Percentiles rank a stretch among this genome's conserved stretches.
phyloP scores from a whole-genome alignment of 148 eudicot species.

The Rhododendron ovatum region DNA sequence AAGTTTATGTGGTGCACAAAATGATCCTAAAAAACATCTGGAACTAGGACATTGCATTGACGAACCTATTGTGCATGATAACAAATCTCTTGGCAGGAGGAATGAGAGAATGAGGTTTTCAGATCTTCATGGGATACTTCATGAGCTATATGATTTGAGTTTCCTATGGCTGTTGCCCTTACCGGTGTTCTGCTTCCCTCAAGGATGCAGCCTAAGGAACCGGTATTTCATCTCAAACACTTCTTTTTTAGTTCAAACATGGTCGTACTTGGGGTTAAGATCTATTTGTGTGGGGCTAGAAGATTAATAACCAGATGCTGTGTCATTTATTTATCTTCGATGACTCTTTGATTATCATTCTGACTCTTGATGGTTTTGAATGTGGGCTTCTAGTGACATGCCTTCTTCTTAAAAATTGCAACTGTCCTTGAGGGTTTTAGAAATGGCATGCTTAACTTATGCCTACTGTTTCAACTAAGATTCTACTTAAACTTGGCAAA shows the following conservation, averaged over 20 bases:
- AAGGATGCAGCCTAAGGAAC: slow-evolving; percentile 15
- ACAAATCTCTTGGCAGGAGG: slow-evolving; percentile 19
- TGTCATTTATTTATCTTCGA: neutral
- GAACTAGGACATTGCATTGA: slow-evolving; percentile 20
- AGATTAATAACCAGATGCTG: neutral
- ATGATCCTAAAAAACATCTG: slow-evolving; percentile 35
- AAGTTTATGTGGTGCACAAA: slow-evolving; percentile 42
- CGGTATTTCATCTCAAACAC: slow-evolving; percentile 16
- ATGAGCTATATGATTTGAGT: slow-evolving; percentile 3
- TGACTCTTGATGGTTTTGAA: neutral
- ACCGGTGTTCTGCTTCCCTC: slow-evolving; percentile 13
- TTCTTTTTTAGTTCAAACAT: neutral
- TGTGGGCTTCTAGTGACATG: neutral
- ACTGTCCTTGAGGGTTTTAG: neutral
- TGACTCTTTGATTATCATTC: neutral
- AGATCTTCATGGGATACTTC: neutral
- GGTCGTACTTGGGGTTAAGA: neutral
- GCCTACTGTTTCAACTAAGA: neutral
- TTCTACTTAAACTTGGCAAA: neutral
- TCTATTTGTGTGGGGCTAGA: neutral
- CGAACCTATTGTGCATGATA: slow-evolving; percentile 22
- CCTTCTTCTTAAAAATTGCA: neutral
- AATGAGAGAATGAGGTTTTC: slow-evolving; percentile 12
- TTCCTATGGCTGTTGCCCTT: neutral
- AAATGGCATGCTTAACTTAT: neutral